Evolutionary conservation across 2,329 filamentous ascomycete species (phyloP).

Genomic region (Pleurostoma richardsiae): DNA sequence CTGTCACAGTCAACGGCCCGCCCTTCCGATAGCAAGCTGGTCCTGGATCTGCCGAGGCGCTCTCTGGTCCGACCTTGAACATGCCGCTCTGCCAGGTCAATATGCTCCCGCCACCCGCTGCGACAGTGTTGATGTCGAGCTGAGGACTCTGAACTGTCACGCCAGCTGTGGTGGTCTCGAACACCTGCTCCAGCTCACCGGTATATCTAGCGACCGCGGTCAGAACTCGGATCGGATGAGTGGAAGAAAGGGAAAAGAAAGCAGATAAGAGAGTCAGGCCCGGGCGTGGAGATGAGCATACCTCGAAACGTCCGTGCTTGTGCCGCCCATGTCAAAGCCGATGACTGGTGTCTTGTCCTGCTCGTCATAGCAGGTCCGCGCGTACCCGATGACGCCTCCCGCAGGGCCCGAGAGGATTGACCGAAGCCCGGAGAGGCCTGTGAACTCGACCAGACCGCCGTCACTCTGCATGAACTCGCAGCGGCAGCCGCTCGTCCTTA

Average conservation of each 20-base stretch:
- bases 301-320: conserved; percentile 5
- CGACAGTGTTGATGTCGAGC: conserved; percentile 5
- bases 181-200: conserved; percentile 5
- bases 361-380: conserved; percentile 3
- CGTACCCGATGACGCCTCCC: conserved; percentile 5
- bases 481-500: conserved; percentile 62
- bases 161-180: conserved; percentile 6
- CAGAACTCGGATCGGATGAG: too few species aligned
- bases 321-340: conserved; percentile 6
- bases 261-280: too few species aligned
- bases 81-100: conserved; percentile 4
- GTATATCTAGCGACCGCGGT: not conserved
- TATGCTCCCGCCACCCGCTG: conserved; percentile 4
- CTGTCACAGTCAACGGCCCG: conserved; percentile 5
- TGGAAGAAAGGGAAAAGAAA: too few species aligned
- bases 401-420: conserved; percentile 6
- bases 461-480: conserved; percentile 91
- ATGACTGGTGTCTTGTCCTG: not conserved
- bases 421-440: conserved; percentile 2
- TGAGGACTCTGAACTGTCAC: conserved; percentile 4
- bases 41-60: not conserved
- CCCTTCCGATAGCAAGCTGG: conserved; percentile 6
- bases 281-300: not conserved
- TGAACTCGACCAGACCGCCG: conserved; percentile 3
- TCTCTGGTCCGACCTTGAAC: conserved; percentile 4